Base-by-base conservation (phyloP, 495 filamentous ascomycete species). In the Daldinia vernicosa region DNA sequence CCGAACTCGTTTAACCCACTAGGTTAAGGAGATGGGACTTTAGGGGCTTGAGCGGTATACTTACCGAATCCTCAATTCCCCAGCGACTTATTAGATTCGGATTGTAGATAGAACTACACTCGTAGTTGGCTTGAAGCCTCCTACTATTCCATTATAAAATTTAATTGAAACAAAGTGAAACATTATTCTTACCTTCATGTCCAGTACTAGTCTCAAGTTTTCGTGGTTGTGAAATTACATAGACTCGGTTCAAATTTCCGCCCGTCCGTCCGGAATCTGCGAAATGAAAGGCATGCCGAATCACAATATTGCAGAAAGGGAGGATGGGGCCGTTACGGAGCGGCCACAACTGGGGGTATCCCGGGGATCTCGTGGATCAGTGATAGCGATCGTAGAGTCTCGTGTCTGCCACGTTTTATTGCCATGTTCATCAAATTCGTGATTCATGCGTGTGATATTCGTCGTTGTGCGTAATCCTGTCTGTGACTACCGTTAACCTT, bases 141-240 rank as follows among this genome's bases (percentile, higher is more conserved):
- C 65, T 65, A 45, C 60, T 22, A 61, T 60, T 61, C 69, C 65
- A 68, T 61, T 64, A 68, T 47, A 28, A 61, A 8, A 40, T 68
- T 72, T 67, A 72, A 68, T 72, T 68, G 70, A 72, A 72, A 72
- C 35, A 15, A 58, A 61, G 54, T 61, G 27, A 64, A 59, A 47
- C 50, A 65, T 39, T 6, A 26, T 17, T 12, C 30, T 35, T 19
- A 32, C 26, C 15, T 9, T 56, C 6, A 22, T 11, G 43, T 47
- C 43, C 6, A 45, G 40, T 22, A 22, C 24, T 27, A 53, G 50
- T 15, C 30, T 37, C 6, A 4, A 37, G 17, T 39, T 39, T 52
- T 24, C 24, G 33, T 32, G 35, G 50, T 45, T 24, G 26, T 37
- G 47, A 53, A 57, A 57, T 57, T 57, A 57, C 17, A 40, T 37